Evolutionary conservation across 2,329 filamentous ascomycete species (phyloP).

Genomic region (Sporothrix brunneoviolacea): DNA sequence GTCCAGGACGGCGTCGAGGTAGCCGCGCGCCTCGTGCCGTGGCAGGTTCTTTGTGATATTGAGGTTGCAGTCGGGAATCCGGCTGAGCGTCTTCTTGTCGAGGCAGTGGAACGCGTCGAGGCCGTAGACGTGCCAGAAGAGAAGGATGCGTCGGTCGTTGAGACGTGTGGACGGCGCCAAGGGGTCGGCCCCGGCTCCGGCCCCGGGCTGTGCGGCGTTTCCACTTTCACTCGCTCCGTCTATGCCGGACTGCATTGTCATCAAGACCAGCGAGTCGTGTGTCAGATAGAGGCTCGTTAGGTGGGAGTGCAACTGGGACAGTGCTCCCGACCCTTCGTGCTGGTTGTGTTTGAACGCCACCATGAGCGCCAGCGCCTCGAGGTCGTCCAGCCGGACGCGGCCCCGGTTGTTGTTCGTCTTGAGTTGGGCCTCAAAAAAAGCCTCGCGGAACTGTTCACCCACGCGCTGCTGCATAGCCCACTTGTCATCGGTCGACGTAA

Average conservation of each 20-base stretch:
- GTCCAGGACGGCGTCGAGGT: constrained; percentile 20
- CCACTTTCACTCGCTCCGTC: not conserved
- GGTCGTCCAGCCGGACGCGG: constrained; percentile 16
- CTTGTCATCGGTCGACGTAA: constrained; percentile 13
- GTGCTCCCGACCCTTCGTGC: too few relatives aligned
- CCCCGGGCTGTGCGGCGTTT: not conserved
- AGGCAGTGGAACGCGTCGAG: constrained; percentile 20
- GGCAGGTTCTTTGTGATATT: not conserved
- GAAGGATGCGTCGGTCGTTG: constrained; percentile 15
- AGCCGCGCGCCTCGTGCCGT: constrained; percentile 9
- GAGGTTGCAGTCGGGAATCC: constrained; percentile 15
- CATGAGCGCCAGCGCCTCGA: constrained; percentile 21
- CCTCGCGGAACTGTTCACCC: constrained; percentile 19
- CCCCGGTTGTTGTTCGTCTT: not conserved
- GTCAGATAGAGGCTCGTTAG: constrained; percentile 20
- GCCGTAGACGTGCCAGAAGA: constrained; percentile 21
- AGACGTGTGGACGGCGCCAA: constrained; percentile 5
- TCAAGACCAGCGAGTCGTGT: constrained; percentile 22
- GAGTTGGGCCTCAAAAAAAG: constrained; percentile 18
- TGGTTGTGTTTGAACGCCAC: constrained; percentile 15
- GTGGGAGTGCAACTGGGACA: constrained; percentile 7
- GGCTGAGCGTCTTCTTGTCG: constrained; percentile 17
- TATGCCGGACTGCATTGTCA: constrained; percentile 18
- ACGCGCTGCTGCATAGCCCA: constrained; percentile 21
- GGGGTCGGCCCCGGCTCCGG: not conserved